Percentiles rank a stretch among this genome's conserved stretches.
These are phyloP conservation scores for Solanum pinnatisectum DNA, from an alignment of 257 asterid genomes.

Conservation along the genomic window DNA sequence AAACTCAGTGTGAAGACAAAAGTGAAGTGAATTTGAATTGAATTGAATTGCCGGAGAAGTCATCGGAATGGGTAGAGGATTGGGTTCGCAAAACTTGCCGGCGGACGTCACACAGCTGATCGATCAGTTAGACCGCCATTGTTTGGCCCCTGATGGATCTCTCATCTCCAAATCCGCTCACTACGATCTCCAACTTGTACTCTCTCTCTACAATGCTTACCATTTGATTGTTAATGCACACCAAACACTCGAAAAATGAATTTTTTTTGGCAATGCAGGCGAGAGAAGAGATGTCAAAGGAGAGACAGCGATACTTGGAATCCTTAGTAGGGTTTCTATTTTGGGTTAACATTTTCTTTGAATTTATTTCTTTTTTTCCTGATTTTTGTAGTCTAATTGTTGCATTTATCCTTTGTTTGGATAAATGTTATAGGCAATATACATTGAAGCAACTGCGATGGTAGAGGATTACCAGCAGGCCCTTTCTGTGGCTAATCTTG, in stretches of 20 bases:
- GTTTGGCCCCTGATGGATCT: constrained; percentile 94
- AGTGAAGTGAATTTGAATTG: background rate
- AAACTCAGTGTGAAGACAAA: background rate
- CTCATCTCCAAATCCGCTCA: constrained; percentile 81
- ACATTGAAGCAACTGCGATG: constrained; percentile 84
- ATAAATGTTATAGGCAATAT: constrained; percentile 48
- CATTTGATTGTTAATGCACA: background rate
- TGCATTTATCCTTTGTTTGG: background rate
- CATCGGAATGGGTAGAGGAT: constrained; percentile 19
- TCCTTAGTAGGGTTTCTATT: constrained; percentile 41
- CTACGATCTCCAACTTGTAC: constrained; percentile 77
- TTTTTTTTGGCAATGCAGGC: constrained; percentile 46
- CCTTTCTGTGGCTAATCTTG: constrained; percentile 28
- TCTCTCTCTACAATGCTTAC: background rate
- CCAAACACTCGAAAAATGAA: background rate
- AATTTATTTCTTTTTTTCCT: background rate
- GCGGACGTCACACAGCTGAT: constrained; percentile 63
- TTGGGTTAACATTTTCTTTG: background rate
- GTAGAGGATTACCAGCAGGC: constrained; percentile 95
- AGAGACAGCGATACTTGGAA: constrained; percentile 92
- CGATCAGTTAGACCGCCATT: constrained; percentile 94
- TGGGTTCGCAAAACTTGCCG: constrained; percentile 52
- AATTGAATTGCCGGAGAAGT: background rate
- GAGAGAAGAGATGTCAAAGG: constrained; percentile 90
- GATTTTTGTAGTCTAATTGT: background rate